These are phyloP conservation scores for Candida frijolesensis DNA, from an alignment of 1,139 yeast species.

Conservation along the genomic window DNA sequence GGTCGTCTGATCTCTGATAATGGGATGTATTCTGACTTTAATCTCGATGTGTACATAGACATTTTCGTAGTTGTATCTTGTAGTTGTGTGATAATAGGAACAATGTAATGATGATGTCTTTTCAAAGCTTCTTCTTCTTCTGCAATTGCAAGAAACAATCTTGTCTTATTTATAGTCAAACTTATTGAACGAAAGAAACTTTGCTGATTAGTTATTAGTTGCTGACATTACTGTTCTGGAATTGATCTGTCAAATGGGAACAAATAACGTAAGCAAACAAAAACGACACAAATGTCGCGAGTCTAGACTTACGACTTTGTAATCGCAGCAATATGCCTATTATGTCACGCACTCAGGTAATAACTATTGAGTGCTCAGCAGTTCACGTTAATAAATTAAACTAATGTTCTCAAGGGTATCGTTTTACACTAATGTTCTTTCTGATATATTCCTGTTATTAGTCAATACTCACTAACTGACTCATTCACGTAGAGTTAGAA, in stretches of 20 bases:
- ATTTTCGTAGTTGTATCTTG: slow-evolving; percentile 17
- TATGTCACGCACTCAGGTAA: no score
- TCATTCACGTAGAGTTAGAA: no score
- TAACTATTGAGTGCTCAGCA: no score
- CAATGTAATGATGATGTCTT: no score
- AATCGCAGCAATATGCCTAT: no score
- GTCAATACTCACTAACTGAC: no score
- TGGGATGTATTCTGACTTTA: slow-evolving; percentile 60
- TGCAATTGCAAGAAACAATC: background rate
- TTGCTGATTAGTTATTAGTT: background rate
- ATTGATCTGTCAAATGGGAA: background rate
- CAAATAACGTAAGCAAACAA: background rate
- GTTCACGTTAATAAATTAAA: no score
- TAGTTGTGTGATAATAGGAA: background rate
- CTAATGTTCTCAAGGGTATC: no score
- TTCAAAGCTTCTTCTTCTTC: background rate
- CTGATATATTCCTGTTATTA: no score
- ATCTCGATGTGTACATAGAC: slow-evolving; percentile 41
- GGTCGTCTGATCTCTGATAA: slow-evolving; percentile 71
- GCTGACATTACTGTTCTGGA: background rate
- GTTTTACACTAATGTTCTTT: no score
- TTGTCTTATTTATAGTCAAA: background rate
- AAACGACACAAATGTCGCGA: background rate
- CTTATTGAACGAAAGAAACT: background rate
- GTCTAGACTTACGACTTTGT: background rate